Conservation (phyloP, 192 early-diverging fungal species). For the Backusella tuberculispora region DNA sequence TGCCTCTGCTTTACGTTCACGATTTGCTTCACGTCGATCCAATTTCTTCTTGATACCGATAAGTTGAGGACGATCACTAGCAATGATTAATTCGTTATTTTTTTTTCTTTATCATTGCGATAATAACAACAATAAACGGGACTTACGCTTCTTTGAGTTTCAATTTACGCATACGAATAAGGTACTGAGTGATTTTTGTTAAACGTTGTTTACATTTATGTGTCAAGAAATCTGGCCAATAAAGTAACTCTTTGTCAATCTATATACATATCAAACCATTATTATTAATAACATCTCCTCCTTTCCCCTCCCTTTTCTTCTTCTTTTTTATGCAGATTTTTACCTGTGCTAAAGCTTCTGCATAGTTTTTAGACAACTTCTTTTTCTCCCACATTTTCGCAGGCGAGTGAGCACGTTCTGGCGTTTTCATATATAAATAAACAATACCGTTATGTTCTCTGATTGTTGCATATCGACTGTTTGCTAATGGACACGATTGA, state of each 20-base stretch:
- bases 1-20: slow-evolving; percentile 89
- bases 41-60: slow-evolving; percentile 94
- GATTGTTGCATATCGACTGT: slow-evolving; percentile 93
- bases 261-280: slow-evolving; percentile 22
- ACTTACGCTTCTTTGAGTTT: slow-evolving; percentile 73
- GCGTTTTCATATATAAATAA: slow-evolving; percentile 94
- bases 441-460: slow-evolving; percentile 82
- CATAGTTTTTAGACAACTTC: slow-evolving; percentile 89
- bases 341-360: slow-evolving; percentile 79
- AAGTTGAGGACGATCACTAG: slow-evolving; percentile 65
- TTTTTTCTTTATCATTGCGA: background rate
- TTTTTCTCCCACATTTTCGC: slow-evolving; percentile 92
- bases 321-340: background rate
- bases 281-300: too few species aligned
- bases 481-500: slow-evolving; percentile 93
- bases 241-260: slow-evolving; percentile 89
- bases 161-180: slow-evolving; percentile 92
- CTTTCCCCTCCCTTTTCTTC: too few species aligned
- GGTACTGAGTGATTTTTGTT: slow-evolving; percentile 95
- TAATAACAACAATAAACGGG: background rate
- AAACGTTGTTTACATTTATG: slow-evolving; percentile 97
- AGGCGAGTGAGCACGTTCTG: slow-evolving; percentile 94
- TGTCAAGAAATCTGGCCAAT: slow-evolving; percentile 90
- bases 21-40: slow-evolving; percentile 81
- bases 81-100: background rate